These are phyloP conservation scores for Starmera caribaea DNA, from an alignment of 805 yeast species.

Conservation along the genomic window DNA sequence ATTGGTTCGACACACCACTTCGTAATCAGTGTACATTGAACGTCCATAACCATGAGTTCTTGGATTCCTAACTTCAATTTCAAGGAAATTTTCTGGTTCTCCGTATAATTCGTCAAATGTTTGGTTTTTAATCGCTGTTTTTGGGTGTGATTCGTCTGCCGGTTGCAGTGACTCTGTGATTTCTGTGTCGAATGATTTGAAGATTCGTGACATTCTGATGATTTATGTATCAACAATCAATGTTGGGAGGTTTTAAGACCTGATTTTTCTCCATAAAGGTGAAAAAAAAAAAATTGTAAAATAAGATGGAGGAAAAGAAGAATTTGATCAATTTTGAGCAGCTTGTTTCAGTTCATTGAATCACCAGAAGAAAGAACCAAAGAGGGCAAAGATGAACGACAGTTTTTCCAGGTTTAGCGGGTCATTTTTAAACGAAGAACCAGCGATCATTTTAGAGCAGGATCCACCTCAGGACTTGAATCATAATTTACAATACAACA, in stretches of 20 bases:
- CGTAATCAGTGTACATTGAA: slow-evolving; percentile 84
- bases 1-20: slow-evolving; percentile 80
- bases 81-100: slow-evolving; percentile 89
- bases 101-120: slow-evolving; percentile 80
- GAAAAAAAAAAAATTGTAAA: not conserved
- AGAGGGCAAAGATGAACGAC: not conserved
- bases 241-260: too few species aligned
- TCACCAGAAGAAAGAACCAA: not conserved
- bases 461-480: not conserved
- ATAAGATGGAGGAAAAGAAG: not conserved
- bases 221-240: too few species aligned
- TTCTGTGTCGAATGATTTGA: slow-evolving; percentile 21
- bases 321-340: too few species aligned
- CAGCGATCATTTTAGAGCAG: slow-evolving; percentile 12
- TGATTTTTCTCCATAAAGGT: not conserved
- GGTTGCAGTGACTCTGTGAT: slow-evolving; percentile 12
- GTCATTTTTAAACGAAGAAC: slow-evolving; percentile 12
- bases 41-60: slow-evolving; percentile 63
- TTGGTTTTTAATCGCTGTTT: slow-evolving; percentile 38
- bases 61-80: slow-evolving; percentile 80
- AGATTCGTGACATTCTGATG: slow-evolving; percentile 4
- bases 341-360: not conserved
- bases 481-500: slow-evolving; percentile 3
- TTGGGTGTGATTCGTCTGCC: not conserved
- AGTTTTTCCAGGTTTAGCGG: slow-evolving; percentile 10